Conservation (phyloP, 2,329 filamentous ascomycete genomes). For the Colletotrichum sp. region DNA sequence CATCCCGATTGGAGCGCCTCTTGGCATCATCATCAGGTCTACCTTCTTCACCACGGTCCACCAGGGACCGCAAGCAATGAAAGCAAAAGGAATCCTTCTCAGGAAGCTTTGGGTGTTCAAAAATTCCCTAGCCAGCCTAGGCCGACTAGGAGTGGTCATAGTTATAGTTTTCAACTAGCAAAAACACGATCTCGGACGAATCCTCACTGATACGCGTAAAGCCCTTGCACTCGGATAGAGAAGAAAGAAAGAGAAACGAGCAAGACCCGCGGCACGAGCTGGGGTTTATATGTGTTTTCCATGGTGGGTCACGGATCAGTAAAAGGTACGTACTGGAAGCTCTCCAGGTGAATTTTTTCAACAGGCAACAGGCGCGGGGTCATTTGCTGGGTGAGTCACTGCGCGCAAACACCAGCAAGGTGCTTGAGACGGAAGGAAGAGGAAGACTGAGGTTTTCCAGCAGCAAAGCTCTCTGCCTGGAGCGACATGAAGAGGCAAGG, state of each 20-base stretch:
- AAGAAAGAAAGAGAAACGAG: conserved; percentile 39
- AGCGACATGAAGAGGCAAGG: neutral
- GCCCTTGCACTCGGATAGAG: conserved; percentile 73
- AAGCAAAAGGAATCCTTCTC: conserved; percentile 39
- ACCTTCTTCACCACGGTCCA: conserved; percentile 56
- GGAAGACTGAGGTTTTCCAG: neutral
- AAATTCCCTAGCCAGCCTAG: conserved; percentile 79
- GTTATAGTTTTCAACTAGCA: conserved; percentile 88
- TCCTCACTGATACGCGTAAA: conserved; percentile 86
- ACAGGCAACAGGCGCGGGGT: conserved; percentile 3
- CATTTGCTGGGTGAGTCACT: conserved; percentile 13
- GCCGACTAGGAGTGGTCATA: conserved; percentile 76
- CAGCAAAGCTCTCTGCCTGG: neutral
- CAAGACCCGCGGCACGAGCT: neutral
- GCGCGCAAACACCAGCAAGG: neutral
- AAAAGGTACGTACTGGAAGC: conserved; percentile 1
- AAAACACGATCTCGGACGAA: conserved; percentile 86
- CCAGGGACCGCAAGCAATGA: conserved; percentile 53
- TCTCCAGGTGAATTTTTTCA: neutral
- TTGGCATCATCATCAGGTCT: too few species aligned
- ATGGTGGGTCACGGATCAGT: conserved; percentile 6
- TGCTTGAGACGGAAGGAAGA: neutral
- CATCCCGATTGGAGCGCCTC: neutral
- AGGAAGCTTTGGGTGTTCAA: conserved; percentile 57
- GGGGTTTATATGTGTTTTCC: neutral